Base-by-base conservation (phyloP, 345 rosid genomes). In the Corymbia maculata region DNA sequence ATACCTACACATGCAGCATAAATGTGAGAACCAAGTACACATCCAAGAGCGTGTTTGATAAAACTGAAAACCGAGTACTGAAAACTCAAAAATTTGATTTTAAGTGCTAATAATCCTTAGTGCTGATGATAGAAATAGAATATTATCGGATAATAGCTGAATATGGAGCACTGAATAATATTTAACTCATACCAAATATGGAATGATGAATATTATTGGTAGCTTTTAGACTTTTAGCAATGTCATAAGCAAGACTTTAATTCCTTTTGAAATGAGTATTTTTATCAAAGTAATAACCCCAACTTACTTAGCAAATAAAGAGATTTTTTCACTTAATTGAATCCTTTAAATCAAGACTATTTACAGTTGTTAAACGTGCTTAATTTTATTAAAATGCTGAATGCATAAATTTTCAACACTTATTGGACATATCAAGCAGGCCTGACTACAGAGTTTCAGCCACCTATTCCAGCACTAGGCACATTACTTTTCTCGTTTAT, bases 1-100 rank as follows among this genome's bases (percentile, higher is more conserved):
- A 5, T 97, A 98, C 99, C 99, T 98, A 85, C 90, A 90, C 42
- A 89, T 45, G 88, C 84, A 57, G 85, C 79, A 80, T 26, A 24
- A 36, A 30, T 49, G n/a, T 19, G 2, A 87, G 44, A 47, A 64
- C 53, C 32, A 36, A 36, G 42, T 36, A 36, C 50, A 8, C 30
- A n/a, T 36, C 84, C 82, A 75, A 75, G 82, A 21, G 26, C 59
- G 51, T 42, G 7, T 45, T 50, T n/a, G 84, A 87, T 28, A n/a
- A 36, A 61, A 75, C 52, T 36, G 82, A 75, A 42, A 42, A 75
- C 26, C 14, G 36, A 75, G 4, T 0, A 75, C 82, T 75, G 82
- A 75, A 75, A 36, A 42, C 9, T 9, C 9, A 70, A 17, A 9
- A 19, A 36, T 19, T 75, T 28, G 10, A 42, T 36, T 11, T 1